Base-by-base conservation (phyloP, 495 filamentous ascomycete species). In the Neurospora tetraspora region DNA sequence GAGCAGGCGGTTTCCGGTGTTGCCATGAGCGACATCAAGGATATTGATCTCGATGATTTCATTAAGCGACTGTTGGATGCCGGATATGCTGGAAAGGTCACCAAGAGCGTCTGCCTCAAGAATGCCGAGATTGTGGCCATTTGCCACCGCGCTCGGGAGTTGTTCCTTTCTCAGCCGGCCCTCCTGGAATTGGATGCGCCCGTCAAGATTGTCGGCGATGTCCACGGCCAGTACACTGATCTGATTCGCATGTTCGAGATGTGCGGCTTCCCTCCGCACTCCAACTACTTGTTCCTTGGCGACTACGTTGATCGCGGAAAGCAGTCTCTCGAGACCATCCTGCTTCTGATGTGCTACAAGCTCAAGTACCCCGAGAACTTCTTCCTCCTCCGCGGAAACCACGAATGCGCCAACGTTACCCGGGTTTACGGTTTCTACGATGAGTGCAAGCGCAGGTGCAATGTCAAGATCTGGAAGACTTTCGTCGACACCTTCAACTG, bases 371-470 rank as follows among this genome's bases (percentile, higher is more conserved):
- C 96, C 8, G 96, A 98, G 82, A 99, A 99, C 82, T 99, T 99
- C 83, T 99, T 99, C 83, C 85, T 99, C 71, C 86, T 99, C 31
- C 92, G 96, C 53, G 96, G 96, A 43, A 99, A 99, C 78, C 96
- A 99, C 77, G 96, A 99, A 80, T 98, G 96, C 82, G 96, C 96
- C 78, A 99, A 98, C 77, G 96, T 99, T 43, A 99, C 96, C 20
- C 88, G 96, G 43, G 96, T 99, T 23, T 99, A 99, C 81, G 96
- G 96, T 10, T 99, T 99, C 81, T 99, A 99, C 84, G 96, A 99
- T 78, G 96, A 99, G 77, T 99, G 96, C 87, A 99, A 99, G 82
- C 88, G 96, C 76, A 88, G 96, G 72, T 97, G 94, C 84, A 98
- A 97, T 80, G 92, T 99, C 79, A 99, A 99, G 84, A 89, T 97